Evolutionary conservation across 495 filamentous ascomycete genomes (phyloP), one percentile per base, ranked within the genome.

Genomic region (Entonaema liquescens): DNA sequence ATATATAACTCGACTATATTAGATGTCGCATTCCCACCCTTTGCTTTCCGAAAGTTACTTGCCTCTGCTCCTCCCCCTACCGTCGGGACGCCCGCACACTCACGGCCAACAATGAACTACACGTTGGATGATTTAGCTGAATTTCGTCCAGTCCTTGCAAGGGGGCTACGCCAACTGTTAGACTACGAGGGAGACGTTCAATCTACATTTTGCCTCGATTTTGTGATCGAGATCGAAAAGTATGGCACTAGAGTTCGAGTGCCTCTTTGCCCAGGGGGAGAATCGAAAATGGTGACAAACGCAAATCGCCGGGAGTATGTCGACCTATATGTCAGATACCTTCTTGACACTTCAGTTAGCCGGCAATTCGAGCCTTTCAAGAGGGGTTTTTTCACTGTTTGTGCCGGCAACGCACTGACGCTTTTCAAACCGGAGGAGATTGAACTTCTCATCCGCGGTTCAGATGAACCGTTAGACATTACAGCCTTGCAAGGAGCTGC

Each of bases 1-100:
- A 97, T 98, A 72, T 97, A 98, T 83, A 97, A 98, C 79, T 96
- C 93, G 1, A 98, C 93, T 2, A 97, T 98, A 72, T 84, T 98
- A 5, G 94, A 98, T 74, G 86, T 98, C 52, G 91, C 92, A 8
- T 83, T 98, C 15, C 94, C 94, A 4, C 93, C 95, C n/a, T 97
- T 97, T 76, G 90, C 90, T 1, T 98, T 97, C 77, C 89, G 92
- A 68, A 97, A 97, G 79, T 82, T 97, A 28, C 83, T 97, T 49
- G 90, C 91, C 17, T 85, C 91, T 17, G 90, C 89, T 5, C 90
- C 92, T 6, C 79, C 81, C 15, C 81, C 85, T 7, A 81, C 78
- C 28, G 82, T 80, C 9, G 80, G 87, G 13, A 82, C 84, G 59
- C 78, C 84, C 17, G 84, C 84, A 25, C 87, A 86, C 35, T 82